These are phyloP conservation scores for Penicillium subrubescens DNA, from an alignment of 495 filamentous ascomycete genomes.

Conservation along the genomic window DNA sequence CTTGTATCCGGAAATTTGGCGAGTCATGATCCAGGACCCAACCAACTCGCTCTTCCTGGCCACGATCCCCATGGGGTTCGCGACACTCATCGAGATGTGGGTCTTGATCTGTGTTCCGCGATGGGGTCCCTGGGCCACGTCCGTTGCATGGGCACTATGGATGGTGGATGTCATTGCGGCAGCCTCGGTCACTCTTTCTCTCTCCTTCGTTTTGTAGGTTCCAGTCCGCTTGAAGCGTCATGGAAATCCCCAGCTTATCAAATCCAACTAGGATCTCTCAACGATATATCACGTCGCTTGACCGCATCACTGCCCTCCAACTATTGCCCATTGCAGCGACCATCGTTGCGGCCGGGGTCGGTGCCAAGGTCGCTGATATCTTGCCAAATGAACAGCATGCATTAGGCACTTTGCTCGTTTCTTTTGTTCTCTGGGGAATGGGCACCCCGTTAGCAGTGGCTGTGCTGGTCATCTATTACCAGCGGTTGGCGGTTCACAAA, in stretches of 20 bases:
- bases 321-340: constrained; percentile 50
- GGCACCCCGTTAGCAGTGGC: constrained; percentile 44
- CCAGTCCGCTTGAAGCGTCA: not conserved
- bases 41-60: constrained; percentile 49
- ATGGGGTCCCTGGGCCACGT: constrained; percentile 40
- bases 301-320: constrained; percentile 48
- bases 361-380: constrained; percentile 41
- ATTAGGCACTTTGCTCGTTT: constrained; percentile 43
- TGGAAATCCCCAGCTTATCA: not conserved
- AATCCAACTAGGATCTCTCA: constrained; percentile 35
- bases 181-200: constrained; percentile 37
- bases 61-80: constrained; percentile 52
- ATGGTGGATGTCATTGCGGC: constrained; percentile 47
- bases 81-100: constrained; percentile 54
- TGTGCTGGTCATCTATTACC: constrained; percentile 52
- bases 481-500: constrained; percentile 47
- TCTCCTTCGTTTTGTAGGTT: constrained; percentile 47
- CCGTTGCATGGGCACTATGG: constrained; percentile 48
- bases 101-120: constrained; percentile 45
- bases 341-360: constrained; percentile 49
- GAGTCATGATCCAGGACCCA: constrained; percentile 49
- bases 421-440: constrained; percentile 50
- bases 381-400: constrained; percentile 28
- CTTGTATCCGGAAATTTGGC: constrained; percentile 50
- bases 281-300: constrained; percentile 39